A percentile compares a stretch with the other conserved stretches of the same genome.
phyloP scores from a whole-genome alignment of 805 yeast genomes.

The Pichia californica region DNA sequence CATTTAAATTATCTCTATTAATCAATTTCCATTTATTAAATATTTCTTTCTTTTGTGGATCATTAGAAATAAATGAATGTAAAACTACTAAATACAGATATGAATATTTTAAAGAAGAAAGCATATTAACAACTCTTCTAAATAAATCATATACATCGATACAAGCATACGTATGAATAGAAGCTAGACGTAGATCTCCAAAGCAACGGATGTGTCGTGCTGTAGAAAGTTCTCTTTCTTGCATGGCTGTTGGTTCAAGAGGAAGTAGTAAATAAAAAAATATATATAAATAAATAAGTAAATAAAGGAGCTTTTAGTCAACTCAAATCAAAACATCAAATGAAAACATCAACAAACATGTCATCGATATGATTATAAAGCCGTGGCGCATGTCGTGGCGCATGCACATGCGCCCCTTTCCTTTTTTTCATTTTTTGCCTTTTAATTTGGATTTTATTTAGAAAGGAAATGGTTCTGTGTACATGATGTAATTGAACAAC shows the following conservation, averaged over 20 bases:
- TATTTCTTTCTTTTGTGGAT: neutral
- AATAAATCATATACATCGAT: neutral
- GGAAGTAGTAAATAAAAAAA: no score
- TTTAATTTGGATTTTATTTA: no score
- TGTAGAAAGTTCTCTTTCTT: neutral
- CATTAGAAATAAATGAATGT: neutral
- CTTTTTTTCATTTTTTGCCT: no score
- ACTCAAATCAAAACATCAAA: no score
- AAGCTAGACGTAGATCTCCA: neutral
- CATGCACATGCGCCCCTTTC: no score
- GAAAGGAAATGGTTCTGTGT: no score
- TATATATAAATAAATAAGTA: no score
- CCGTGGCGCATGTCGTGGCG: no score
- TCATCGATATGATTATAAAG: no score
- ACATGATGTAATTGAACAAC: no score
- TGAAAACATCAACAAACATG: no score
- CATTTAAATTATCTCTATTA: neutral
- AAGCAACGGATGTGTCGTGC: conserved; percentile 1
- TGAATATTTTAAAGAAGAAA: neutral
- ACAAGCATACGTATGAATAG: neutral
- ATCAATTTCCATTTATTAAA: neutral
- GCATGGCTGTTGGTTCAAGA: neutral
- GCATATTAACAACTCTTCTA: neutral
- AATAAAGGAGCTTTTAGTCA: no score
- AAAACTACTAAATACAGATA: conserved; percentile 1